A percentile compares a stretch with the other conserved stretches of the same genome.
Conservation (phyloP, 768 basidiomycete species). For the Russula griseocarnosa region DNA sequence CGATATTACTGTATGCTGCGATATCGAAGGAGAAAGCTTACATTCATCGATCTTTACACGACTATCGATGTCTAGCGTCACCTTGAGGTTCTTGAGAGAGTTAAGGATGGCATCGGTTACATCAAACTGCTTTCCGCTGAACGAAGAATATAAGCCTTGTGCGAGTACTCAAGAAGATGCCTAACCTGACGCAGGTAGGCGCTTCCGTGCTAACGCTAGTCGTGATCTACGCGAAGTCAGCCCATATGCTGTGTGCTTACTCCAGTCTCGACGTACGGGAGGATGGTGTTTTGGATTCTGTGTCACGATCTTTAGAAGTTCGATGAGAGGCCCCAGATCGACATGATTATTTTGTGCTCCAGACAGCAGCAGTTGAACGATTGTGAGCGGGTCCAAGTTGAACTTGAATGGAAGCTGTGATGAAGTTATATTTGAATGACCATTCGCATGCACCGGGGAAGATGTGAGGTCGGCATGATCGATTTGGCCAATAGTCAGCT, state of each 20-base stretch:
- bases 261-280: conserved; percentile 40
- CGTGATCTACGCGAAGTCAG: conserved; percentile 41
- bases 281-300: conserved; percentile 49
- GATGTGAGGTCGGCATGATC: conserved; percentile 51
- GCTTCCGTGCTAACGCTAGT: conserved; percentile 49
- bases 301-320: conserved; percentile 52
- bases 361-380: conserved; percentile 51
- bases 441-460: conserved; percentile 54
- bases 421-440: conserved; percentile 57
- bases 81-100: conserved; percentile 55
- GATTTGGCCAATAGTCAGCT: conserved; percentile 55
- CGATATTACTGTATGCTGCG: conserved; percentile 3
- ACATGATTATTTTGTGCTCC: conserved; percentile 53
- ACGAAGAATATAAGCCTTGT: background rate
- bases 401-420: conserved; percentile 55
- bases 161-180: background rate
- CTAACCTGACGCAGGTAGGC: conserved; percentile 57
- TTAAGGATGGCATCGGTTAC: conserved; percentile 56
- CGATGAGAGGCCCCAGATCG: conserved; percentile 55
- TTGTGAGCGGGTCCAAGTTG: conserved; percentile 58
- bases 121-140: conserved; percentile 64
- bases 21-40: conserved; percentile 33
- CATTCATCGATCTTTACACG: conserved; percentile 63
- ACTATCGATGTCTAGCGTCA: conserved; percentile 53
- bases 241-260: background rate